Evolutionary conservation across 768 basidiomycete species (phyloP), one percentile per base, ranked within the genome.

Genomic region (Hygrophorus pudorinus): DNA sequence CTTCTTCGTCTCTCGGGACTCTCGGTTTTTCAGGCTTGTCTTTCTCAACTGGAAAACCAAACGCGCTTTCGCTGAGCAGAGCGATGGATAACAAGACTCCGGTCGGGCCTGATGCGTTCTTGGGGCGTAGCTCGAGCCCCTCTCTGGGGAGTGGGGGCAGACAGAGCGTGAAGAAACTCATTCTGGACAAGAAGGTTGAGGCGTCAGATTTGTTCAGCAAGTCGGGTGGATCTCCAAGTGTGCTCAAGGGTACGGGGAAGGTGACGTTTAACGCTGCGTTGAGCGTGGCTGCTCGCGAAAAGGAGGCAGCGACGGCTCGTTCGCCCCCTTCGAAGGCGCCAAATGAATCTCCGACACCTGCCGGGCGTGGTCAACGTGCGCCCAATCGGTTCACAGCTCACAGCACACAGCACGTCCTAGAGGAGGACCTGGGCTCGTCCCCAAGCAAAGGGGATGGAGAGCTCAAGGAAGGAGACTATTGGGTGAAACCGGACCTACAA

Each of bases 101-200:
- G 28, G 48, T 62, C 10, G 62, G 63, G 1, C 71, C 84, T 3
- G 86, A 90, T 48, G 66, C 71, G 0, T 77, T 86, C 53, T 47
- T 82, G 45, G 72, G 69, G 35, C 72, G 73, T 21, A 76, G 75
- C 44, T 65, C 73, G 8, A 80, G 76, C 50, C 79, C 81, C 1
- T 68, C 78, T 3, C 60, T 87, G 39, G 85, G 85, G 5, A 82
- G 75, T 53, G 85, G 77, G 34, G 70, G 64, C 47, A 70, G 81
- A 44, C 78, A 83, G 46, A 94, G 89, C 57, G 88, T 94, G 46
- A 97, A 97, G 70, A 94, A 94, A 58, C 73, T 97, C 46, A 81
- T 91, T 30, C 59, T 96, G 49, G 85, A 91, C 56, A 91, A 86
- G 63, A 89, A 82, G 57, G 68, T 87, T 12, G 83, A 86, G 41